Evolutionary conservation across 208 protist genomes (phyloP).

Genomic region (Leptomonas pyrrhocoris): DNA sequence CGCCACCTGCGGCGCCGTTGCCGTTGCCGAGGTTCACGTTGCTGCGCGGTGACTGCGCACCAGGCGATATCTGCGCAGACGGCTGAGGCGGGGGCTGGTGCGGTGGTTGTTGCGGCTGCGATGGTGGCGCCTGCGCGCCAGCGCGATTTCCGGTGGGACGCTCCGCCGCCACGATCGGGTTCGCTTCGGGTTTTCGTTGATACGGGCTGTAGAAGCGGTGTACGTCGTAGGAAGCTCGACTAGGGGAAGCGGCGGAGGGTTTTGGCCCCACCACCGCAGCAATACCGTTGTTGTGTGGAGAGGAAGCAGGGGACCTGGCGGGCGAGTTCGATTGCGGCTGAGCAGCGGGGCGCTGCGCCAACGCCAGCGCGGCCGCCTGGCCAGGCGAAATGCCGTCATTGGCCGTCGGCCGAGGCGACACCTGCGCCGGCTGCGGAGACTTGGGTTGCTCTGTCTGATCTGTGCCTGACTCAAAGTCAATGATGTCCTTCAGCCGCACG

Average conservation of each 20-base stretch:
- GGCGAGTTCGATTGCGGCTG: neutral
- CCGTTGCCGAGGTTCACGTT: slow-evolving; percentile 29
- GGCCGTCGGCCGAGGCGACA: slow-evolving; percentile 4
- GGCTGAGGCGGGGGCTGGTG: slow-evolving; percentile 6
- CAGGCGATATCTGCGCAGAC: slow-evolving; percentile 9
- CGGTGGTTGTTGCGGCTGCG: slow-evolving; percentile 13
- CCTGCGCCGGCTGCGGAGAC: slow-evolving; percentile 21
- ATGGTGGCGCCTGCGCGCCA: neutral
- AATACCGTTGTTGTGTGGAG: slow-evolving; percentile 4
- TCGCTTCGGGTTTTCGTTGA: slow-evolving; percentile 9
- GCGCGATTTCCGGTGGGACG: slow-evolving; percentile 1
- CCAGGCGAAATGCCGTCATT: slow-evolving; percentile 66
- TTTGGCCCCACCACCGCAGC: slow-evolving; percentile 48
- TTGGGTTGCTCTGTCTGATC: slow-evolving; percentile 31
- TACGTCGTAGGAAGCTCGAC: slow-evolving; percentile 12
- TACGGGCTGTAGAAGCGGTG: slow-evolving; percentile 25
- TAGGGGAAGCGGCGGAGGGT: slow-evolving; percentile 15
- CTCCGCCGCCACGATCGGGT: slow-evolving; percentile 15
- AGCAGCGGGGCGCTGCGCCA: slow-evolving; percentile 43
- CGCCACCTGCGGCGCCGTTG: slow-evolving; percentile 6
- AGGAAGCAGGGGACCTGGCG: slow-evolving; percentile 3
- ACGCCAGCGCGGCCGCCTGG: slow-evolving; percentile 76
- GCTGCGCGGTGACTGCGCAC: slow-evolving; percentile 18
- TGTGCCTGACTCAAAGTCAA: slow-evolving; percentile 74
- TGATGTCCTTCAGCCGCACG: slow-evolving; percentile 86